A percentile compares a stretch with the other conserved stretches of the same genome.
phyloP scores from a whole-genome alignment of 2,329 filamentous ascomycete species.

The Lecanosticta acicola region DNA sequence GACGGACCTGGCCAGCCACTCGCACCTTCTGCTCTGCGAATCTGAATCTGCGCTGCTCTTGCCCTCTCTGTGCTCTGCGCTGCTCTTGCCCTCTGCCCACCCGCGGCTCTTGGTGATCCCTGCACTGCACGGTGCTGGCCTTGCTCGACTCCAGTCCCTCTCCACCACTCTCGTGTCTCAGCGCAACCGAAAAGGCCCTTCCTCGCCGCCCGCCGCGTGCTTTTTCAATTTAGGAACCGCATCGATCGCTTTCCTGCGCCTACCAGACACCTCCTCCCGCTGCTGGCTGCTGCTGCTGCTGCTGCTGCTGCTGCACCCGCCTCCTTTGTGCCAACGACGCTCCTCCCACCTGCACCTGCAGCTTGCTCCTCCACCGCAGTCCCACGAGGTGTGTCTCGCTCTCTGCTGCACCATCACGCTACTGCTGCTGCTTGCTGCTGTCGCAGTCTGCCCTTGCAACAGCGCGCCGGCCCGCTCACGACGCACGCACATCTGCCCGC shows the following conservation, averaged over 20 bases:
- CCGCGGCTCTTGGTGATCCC: too few species aligned
- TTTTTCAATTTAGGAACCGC: too few species aligned
- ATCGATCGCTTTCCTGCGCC: background rate
- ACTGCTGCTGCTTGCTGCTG: too few species aligned
- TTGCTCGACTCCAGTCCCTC: slow-evolving; percentile 4
- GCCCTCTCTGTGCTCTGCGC: slow-evolving; percentile 8
- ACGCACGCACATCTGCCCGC: background rate
- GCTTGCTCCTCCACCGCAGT: too few species aligned
- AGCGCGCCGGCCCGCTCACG: slow-evolving; percentile 18
- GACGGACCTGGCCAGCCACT: slow-evolving; percentile 16
- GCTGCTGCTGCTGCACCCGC: too few species aligned
- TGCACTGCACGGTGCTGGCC: too few species aligned
- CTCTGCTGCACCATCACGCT: too few species aligned
- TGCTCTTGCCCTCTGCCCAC: too few species aligned
- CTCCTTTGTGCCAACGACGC: too few species aligned
- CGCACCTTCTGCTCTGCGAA: slow-evolving; percentile 9
- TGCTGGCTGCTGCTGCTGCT: slow-evolving; percentile 13
- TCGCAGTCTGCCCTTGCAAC: slow-evolving; percentile 13
- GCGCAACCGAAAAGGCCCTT: slow-evolving; percentile 15
- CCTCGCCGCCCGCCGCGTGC: slow-evolving; percentile 15
- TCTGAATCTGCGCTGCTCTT: too few species aligned
- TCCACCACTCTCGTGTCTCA: slow-evolving; percentile 19
- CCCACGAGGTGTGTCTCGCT: slow-evolving; percentile 22
- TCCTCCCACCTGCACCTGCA: too few species aligned
- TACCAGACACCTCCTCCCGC: slow-evolving; percentile 13